These are phyloP conservation scores for Leptodontidium sp. DNA, from an alignment of 2,329 filamentous ascomycete species.

Conservation along the genomic window DNA sequence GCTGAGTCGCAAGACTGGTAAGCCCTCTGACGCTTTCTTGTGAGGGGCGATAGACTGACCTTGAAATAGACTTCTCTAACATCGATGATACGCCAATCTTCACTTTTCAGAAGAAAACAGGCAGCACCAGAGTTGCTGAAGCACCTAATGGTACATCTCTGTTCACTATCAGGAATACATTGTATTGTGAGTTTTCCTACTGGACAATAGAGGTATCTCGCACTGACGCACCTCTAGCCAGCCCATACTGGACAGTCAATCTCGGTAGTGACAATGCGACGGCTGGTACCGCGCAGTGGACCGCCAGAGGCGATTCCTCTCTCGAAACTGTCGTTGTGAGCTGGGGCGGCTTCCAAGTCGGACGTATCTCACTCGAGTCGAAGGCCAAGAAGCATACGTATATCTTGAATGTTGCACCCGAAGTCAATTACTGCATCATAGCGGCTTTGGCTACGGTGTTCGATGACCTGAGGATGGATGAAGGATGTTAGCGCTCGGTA, in stretches of 20 bases:
- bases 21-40: not conserved
- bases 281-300: slow-evolving; percentile 20
- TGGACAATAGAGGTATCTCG: not conserved
- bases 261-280: slow-evolving; percentile 6
- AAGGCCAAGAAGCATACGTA: slow-evolving; percentile 32
- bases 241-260: slow-evolving; percentile 30
- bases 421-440: slow-evolving; percentile 34
- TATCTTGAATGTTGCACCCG: slow-evolving; percentile 26
- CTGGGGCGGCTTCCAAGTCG: slow-evolving; percentile 32
- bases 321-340: slow-evolving; percentile 26
- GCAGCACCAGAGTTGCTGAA: slow-evolving; percentile 31
- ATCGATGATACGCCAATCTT: slow-evolving; percentile 28
- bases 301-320: slow-evolving; percentile 27
- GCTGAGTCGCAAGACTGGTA: slow-evolving; percentile 28
- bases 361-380: slow-evolving; percentile 26
- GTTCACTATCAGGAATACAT: slow-evolving; percentile 28
- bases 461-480: slow-evolving; percentile 36
- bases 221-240: slow-evolving; percentile 8
- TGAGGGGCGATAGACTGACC: not conserved
- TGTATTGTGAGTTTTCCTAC: slow-evolving; percentile 20
- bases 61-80: slow-evolving; percentile 22
- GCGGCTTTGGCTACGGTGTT: slow-evolving; percentile 32
- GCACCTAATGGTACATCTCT: slow-evolving; percentile 19
- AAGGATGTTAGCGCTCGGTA: slow-evolving; percentile 21
- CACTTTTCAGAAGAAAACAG: slow-evolving; percentile 30